phyloP scores from a whole-genome alignment of 2,329 filamentous ascomycete species.

The Paecilomyces sp. region DNA sequence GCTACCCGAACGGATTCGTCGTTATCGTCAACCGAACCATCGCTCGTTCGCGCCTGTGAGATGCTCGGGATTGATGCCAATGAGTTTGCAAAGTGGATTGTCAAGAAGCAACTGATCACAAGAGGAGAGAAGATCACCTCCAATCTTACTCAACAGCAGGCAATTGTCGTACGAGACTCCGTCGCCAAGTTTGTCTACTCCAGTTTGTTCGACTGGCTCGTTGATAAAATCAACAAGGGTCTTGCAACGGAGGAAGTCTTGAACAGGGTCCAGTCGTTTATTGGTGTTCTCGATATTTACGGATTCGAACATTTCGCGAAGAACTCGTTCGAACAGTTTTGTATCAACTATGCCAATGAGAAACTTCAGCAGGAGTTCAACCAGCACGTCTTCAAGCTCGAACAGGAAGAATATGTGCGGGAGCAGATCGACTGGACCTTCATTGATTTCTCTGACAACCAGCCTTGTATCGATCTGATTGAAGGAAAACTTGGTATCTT shows the following conservation, averaged over 20 bases:
- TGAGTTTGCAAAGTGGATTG: constrained; percentile 94
- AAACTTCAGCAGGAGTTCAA: constrained; percentile 99
- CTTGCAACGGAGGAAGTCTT: constrained; percentile 84
- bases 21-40: constrained; percentile 71
- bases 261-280: constrained; percentile 77
- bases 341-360: constrained; percentile 99
- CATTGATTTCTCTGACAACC: constrained; percentile 98
- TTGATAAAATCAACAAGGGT: constrained; percentile 91
- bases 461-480: constrained; percentile 97
- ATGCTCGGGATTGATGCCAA: constrained; percentile 80
- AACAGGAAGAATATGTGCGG: constrained; percentile 92
- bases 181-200: constrained; percentile 99
- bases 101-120: constrained; percentile 97
- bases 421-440: constrained; percentile 99
- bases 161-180: constrained; percentile 88
- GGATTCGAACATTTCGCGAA: constrained; percentile 99
- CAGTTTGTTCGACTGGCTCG: constrained; percentile 95
- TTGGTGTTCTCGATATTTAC: constrained; percentile 98
- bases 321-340: constrained; percentile 99
- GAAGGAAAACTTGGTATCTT: constrained; percentile 94
- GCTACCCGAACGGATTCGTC: constrained; percentile 83
- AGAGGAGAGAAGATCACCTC: constrained; percentile 96
- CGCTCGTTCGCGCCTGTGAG: constrained; percentile 70
- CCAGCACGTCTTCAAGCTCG: constrained; percentile 96
- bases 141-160: constrained; percentile 88